Percentiles rank a stretch among this genome's conserved stretches.
Conservation (phyloP, 192 early-diverging fungal genomes). For the Backusella psychrophila region DNA sequence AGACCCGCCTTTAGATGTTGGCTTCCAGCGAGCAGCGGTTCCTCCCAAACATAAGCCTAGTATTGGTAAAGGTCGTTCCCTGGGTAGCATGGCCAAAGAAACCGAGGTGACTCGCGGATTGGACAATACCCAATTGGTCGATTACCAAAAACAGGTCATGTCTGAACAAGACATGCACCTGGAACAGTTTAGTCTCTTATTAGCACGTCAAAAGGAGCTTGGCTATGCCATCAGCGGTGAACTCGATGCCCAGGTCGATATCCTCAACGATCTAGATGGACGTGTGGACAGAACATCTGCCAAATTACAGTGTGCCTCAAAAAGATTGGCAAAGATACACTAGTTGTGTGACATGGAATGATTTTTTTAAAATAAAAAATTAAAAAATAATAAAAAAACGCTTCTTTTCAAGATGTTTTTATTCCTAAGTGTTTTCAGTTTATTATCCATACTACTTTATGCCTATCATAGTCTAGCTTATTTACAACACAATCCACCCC, state of each 20-base stretch:
- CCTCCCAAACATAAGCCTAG: not conserved
- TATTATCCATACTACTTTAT: not conserved
- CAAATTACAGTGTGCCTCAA: slow-evolving; percentile 73
- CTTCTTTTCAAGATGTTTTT: not conserved
- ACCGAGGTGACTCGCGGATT: slow-evolving; percentile 75
- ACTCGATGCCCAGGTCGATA: slow-evolving; percentile 84
- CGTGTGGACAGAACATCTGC: slow-evolving; percentile 69
- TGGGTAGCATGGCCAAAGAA: slow-evolving; percentile 39
- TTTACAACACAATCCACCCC: not conserved
- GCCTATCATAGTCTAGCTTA: not conserved
- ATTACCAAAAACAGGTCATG: slow-evolving; percentile 80
- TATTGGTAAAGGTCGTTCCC: slow-evolving; percentile 12
- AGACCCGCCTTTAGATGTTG: not conserved
- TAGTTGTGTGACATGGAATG: slow-evolving; percentile 1
- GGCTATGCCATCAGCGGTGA: slow-evolving; percentile 85
- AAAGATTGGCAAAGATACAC: slow-evolving; percentile 74
- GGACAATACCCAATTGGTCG: slow-evolving; percentile 73
- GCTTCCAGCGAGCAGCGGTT: slow-evolving; percentile 14
- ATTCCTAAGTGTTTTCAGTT: not conserved
- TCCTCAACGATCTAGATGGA: slow-evolving; percentile 80
- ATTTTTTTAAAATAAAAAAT: not conserved
- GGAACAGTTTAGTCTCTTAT: slow-evolving; percentile 65
- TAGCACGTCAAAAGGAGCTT: slow-evolving; percentile 83
- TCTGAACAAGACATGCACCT: slow-evolving; percentile 77
- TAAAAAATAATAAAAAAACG: not conserved